These are phyloP conservation scores for Ganoderma sinense DNA, from an alignment of 1,284 basidiomycete species.

Conservation along the genomic window DNA sequence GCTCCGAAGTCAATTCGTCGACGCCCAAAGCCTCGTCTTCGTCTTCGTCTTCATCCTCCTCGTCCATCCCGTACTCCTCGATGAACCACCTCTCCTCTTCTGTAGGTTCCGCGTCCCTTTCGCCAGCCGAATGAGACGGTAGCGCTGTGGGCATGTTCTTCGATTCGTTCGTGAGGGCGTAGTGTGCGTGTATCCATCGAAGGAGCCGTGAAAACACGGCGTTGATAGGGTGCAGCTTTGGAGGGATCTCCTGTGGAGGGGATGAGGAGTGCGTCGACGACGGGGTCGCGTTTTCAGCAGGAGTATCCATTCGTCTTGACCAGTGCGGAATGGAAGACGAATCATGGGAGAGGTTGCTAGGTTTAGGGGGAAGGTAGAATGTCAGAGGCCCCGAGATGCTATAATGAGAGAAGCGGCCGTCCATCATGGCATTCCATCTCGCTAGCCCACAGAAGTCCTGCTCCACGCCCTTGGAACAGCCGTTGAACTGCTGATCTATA, in stretches of 20 bases:
- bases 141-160: not conserved
- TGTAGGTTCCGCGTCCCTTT: not conserved
- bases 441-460: not conserved
- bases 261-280: not conserved
- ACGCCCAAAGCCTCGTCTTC: not conserved
- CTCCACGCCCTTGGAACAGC: not conserved
- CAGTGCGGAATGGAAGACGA: too few relatives aligned
- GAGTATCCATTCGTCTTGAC: too few relatives aligned
- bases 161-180: not conserved
- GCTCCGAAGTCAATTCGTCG: not conserved
- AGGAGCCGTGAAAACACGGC: not conserved
- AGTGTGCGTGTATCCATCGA: not conserved
- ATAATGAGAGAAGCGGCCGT: not conserved
- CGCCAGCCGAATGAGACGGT: too few relatives aligned
- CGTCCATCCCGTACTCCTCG: not conserved
- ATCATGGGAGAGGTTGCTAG: too few relatives aligned
- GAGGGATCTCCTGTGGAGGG: too few relatives aligned
- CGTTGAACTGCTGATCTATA: conserved; percentile 20
- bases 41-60: not conserved
- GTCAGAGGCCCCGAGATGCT: not conserved
- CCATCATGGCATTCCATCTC: not conserved
- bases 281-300: too few relatives aligned
- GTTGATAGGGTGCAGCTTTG: not conserved
- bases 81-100: not conserved
- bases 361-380: not conserved